These are phyloP conservation scores for Plasmodium adleri DNA, from an alignment of 169 alveolate genomes.

Conservation along the genomic window DNA sequence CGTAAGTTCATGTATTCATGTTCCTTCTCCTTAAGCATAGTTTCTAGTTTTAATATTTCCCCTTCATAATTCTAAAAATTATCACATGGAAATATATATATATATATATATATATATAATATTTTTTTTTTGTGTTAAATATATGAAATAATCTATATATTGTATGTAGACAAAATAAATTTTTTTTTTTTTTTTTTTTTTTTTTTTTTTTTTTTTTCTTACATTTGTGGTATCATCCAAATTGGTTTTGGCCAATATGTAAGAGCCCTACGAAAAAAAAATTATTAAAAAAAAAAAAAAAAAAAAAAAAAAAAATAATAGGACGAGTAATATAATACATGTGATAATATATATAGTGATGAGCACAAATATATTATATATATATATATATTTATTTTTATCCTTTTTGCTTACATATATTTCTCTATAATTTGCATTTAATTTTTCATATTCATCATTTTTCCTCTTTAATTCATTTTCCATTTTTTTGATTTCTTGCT, in stretches of 20 bases:
- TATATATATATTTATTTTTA: neutral
- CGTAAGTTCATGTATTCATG: slow-evolving; percentile 26
- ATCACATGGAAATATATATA: neutral
- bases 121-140: neutral
- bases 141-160: neutral
- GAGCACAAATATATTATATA: slow-evolving; percentile 9
- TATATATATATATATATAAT: neutral
- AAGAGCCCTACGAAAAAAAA: slow-evolving; percentile 14
- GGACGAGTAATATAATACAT: neutral
- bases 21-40: slow-evolving; percentile 34
- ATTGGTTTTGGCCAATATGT: slow-evolving; percentile 37
- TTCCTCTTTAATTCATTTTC: slow-evolving; percentile 39
- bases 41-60: slow-evolving; percentile 24
- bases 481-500: slow-evolving; percentile 69
- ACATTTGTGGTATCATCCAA: slow-evolving; percentile 59
- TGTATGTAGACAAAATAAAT: neutral
- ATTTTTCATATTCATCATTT: slow-evolving; percentile 58
- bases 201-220: slow-evolving; percentile 1
- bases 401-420: slow-evolving; percentile 27
- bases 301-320: neutral
- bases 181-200: neutral
- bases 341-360: neutral
- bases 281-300: neutral
- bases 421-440: slow-evolving; percentile 50
- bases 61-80: slow-evolving; percentile 52